Evolutionary conservation across 192 early-diverging fungal genomes (phyloP).

Genomic region (Coemansia asiatica): DNA sequence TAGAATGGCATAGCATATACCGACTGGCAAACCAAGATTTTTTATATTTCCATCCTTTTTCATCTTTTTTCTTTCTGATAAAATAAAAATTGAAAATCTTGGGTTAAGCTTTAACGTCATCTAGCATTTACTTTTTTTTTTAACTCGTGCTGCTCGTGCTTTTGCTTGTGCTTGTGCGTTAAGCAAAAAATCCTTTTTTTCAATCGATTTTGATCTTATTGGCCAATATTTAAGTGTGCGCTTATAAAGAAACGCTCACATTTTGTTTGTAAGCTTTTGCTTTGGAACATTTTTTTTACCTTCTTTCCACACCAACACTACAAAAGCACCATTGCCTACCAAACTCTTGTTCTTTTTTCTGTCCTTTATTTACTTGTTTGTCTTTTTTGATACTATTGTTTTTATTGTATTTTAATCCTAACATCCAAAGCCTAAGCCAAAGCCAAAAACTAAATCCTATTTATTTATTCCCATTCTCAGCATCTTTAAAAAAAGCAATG

Average conservation of each 20-base stretch:
- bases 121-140: not conserved
- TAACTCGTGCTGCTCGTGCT: no score
- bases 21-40: not conserved
- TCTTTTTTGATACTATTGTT: not conserved
- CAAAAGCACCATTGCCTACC: no score
- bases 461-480: slow-evolving; percentile 3
- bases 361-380: not conserved
- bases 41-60: not conserved
- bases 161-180: not conserved
- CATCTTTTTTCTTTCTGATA: not conserved
- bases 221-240: not conserved
- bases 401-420: not conserved
- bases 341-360: no score
- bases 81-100: not conserved
- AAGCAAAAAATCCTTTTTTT: not conserved
- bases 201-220: not conserved
- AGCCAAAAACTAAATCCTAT: no score
- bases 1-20: no score
- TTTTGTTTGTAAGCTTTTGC: not conserved
- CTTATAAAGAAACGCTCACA: not conserved
- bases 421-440: not conserved
- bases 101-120: not conserved
- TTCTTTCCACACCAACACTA: no score
- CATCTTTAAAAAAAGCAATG: slow-evolving; percentile 16
- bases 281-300: not conserved